Percentiles rank a stretch among this genome's conserved stretches.
Evolutionary conservation across 345 rosid species (phyloP).

Genomic region (Brassica carinata): DNA sequence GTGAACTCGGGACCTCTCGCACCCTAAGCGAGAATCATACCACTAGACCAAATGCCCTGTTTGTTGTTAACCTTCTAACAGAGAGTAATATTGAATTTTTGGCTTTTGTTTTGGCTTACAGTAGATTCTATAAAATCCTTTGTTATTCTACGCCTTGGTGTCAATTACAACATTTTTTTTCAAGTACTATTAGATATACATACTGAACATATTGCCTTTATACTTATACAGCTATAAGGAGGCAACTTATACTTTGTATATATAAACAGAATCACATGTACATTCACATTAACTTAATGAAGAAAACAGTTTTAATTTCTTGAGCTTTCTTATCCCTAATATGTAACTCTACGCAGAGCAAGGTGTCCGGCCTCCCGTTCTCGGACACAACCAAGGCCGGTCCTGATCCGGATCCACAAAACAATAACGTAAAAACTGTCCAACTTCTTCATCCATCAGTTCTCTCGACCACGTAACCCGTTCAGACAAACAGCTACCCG

Average conservation of each 20-base stretch:
- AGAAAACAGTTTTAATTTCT: not conserved
- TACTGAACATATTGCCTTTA: not conserved
- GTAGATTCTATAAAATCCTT: too few relatives aligned
- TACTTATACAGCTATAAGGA: not conserved
- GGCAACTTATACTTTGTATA: not conserved
- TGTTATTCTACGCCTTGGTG: too few relatives aligned
- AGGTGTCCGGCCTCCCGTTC: not conserved
- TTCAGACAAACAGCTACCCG: not conserved
- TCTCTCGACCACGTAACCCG: not conserved
- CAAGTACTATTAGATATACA: not conserved
- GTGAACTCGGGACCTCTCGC: constrained; percentile 85
- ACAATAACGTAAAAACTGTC: not conserved
- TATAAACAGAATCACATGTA: not conserved
- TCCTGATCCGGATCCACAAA: not conserved
- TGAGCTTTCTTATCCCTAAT: not conserved
- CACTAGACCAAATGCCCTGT: constrained; percentile 33
- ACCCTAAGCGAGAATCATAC: constrained; percentile 69
- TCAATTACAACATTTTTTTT: not conserved
- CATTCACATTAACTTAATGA: not conserved
- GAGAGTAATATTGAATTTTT: too few relatives aligned
- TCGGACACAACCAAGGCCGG: not conserved
- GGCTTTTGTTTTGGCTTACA: too few relatives aligned
- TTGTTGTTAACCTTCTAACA: too few relatives aligned
- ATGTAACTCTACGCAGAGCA: not conserved
- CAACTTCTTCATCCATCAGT: not conserved